Percentiles rank a stretch among this genome's conserved stretches.
These are phyloP conservation scores for Ricinus communis DNA, from an alignment of 345 rosid genomes.

Conservation along the genomic window DNA sequence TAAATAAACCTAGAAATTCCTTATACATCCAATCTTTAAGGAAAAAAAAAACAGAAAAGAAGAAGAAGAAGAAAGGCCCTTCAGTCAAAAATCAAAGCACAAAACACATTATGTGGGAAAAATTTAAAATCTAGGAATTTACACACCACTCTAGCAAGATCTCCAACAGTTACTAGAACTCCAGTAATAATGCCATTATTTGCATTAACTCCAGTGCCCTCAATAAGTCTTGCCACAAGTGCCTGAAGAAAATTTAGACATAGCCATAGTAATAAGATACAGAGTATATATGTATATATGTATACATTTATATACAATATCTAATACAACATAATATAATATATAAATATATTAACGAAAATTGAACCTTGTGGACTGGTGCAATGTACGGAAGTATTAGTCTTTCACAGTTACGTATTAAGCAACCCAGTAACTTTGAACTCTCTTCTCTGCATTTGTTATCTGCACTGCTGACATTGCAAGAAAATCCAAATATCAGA, in stretches of 20 bases:
- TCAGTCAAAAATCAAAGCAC: background rate
- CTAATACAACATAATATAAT: background rate
- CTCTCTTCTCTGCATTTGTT: slow-evolving; percentile 98
- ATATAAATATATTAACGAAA: slow-evolving; percentile 25
- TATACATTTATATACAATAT: no score
- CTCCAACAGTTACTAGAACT: slow-evolving; percentile 97
- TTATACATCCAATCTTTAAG: no score
- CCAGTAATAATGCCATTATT: slow-evolving; percentile 87
- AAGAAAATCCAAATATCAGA: slow-evolving; percentile 37
- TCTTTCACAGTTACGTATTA: slow-evolving; percentile 94
- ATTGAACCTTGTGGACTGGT: slow-evolving; percentile 89
- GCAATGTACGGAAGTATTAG: slow-evolving; percentile 87
- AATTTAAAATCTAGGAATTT: slow-evolving; percentile 1
- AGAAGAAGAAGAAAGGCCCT: background rate
- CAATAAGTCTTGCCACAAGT: slow-evolving; percentile 86
- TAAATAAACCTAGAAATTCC: background rate
- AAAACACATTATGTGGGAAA: background rate
- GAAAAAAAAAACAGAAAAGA: no score
- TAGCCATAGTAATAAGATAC: no score
- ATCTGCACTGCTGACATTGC: slow-evolving; percentile 86
- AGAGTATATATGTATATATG: no score
- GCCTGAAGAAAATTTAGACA: slow-evolving; percentile 60
- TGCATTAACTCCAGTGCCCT: slow-evolving; percentile 80
- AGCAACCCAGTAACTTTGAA: slow-evolving; percentile 92
- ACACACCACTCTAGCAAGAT: slow-evolving; percentile 99